Evolutionary conservation across 257 asterid species (phyloP), one percentile per base, ranked within the genome.

Genomic region (Eustoma russellianum): DNA sequence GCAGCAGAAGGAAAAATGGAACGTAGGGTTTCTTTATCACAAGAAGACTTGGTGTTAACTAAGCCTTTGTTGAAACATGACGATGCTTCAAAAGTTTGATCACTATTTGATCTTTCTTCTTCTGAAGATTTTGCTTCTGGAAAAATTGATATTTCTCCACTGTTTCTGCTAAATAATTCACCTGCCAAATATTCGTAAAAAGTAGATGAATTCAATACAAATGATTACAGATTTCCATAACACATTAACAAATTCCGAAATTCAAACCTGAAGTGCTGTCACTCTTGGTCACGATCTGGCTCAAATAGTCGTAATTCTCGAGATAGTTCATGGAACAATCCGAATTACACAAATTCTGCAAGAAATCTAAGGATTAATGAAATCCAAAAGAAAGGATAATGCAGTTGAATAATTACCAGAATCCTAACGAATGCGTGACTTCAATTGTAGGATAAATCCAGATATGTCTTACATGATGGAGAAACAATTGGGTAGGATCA

Each of bases 1-100:
- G 86, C 57, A 66, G 82, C 56, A 48, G 55, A 48, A 63, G 82
- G 80, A 69, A 70, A 73, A 52, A 66, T 13, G 71, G 75, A 64
- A 33, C 53, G 76, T 62, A 64, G 77, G 70, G 67, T 57, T 28
- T 50, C 75, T 55, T 72, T 65, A 34, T 74, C 74, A 53, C 76
- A 68, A 41, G 66, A 67, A 63, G 81, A 73, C 45, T 57, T 63
- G 35, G 38, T 43, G 60, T 55, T 64, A 44, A 48, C 24, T 34
- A 65, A 41, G 45, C 61, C 69, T 65, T 67, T 77, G 19, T 62
- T 65, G 46, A 75, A 70, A 43, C 83, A 77, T 1, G 87, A 74
- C 9, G 81, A 66, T 1, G 75, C 72, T 52, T 76, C 72, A 44
- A 57, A 56, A 15, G 70, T 64, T 19, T 19, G 28, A 40, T 72